Percentiles rank a stretch among this genome's conserved stretches.
These are phyloP conservation scores for Vachellia collinsii DNA, from an alignment of 306 rosid species.

Conservation along the genomic window DNA sequence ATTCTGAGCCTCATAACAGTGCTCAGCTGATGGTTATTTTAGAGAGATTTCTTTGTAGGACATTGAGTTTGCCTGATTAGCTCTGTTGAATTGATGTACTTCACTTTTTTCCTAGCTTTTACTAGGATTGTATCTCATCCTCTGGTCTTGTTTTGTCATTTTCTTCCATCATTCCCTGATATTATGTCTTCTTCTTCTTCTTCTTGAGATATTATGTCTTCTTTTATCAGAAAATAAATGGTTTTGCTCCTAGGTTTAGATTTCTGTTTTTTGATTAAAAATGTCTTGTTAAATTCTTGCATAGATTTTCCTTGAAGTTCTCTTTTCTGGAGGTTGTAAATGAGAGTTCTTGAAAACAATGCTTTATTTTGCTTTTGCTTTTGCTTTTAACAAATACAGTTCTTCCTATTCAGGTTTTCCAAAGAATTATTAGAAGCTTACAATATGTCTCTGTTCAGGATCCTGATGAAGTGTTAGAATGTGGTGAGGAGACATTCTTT, in stretches of 20 bases:
- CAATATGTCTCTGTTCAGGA: slow-evolving; percentile 55
- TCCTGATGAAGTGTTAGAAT: slow-evolving; percentile 61
- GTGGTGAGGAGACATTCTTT: slow-evolving; percentile 88
- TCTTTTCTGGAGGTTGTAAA: background rate
- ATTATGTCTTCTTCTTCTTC: no score
- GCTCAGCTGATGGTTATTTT: background rate
- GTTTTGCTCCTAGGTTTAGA: background rate
- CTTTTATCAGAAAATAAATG: background rate
- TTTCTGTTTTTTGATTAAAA: background rate
- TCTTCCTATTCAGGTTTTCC: slow-evolving; percentile 17
- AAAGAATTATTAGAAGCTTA: slow-evolving; percentile 26
- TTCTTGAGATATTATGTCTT: no score
- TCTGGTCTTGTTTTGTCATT: background rate
- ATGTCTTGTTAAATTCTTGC: background rate
- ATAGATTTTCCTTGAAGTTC: background rate
- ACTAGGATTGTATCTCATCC: background rate
- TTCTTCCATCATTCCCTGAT: background rate
- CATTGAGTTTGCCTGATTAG: background rate
- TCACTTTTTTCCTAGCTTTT: background rate
- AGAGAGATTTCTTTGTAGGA: slow-evolving; percentile 7
- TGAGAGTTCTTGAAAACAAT: background rate
- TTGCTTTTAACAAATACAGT: slow-evolving; percentile 12
- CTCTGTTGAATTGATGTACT: background rate
- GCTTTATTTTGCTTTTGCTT: background rate
- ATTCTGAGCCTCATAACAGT: background rate